phyloP scores from a whole-genome alignment of 2,329 filamentous ascomycete genomes.

The Aspergillus sp. region DNA sequence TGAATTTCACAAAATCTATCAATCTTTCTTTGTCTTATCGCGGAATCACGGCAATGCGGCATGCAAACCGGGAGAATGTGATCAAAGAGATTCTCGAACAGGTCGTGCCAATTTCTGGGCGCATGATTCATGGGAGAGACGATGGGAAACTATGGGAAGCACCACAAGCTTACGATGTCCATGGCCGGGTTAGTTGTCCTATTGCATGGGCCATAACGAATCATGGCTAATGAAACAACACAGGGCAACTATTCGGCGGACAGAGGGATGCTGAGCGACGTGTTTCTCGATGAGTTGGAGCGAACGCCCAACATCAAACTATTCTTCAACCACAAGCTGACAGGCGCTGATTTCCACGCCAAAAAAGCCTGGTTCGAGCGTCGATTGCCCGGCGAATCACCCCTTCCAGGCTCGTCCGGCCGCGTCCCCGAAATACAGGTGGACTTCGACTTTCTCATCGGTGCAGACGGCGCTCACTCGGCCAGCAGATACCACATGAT shows the following conservation, averaged over 20 bases:
- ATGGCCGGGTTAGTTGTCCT: slow-evolving; percentile 67
- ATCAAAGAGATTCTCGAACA: slow-evolving; percentile 71
- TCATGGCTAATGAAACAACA: slow-evolving; percentile 7
- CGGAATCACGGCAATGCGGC: slow-evolving; percentile 81
- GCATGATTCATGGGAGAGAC: slow-evolving; percentile 85
- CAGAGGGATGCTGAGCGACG: slow-evolving; percentile 76
- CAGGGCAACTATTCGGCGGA: slow-evolving; percentile 86
- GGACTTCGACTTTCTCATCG: slow-evolving; percentile 88
- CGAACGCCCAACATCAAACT: slow-evolving; percentile 84
- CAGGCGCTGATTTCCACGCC: slow-evolving; percentile 77
- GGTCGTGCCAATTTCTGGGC: slow-evolving; percentile 89
- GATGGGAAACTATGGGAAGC: slow-evolving; percentile 70
- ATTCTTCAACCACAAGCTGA: slow-evolving; percentile 91
- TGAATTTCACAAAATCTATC: slow-evolving; percentile 99
- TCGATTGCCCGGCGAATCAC: slow-evolving; percentile 33
- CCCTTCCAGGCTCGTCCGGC: slow-evolving; percentile 30
- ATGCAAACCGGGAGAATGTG: slow-evolving; percentile 66
- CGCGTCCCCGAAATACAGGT: slow-evolving; percentile 74
- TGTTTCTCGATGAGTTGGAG: slow-evolving; percentile 79
- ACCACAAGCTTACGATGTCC: slow-evolving; percentile 85
- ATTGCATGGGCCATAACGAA: background rate
- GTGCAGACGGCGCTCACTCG: slow-evolving; percentile 93
- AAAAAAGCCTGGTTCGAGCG: slow-evolving; percentile 86
- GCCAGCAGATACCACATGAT: slow-evolving; percentile 89
- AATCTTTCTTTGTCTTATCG: slow-evolving; percentile 93